phyloP scores from a whole-genome alignment of 1,284 basidiomycete genomes.

The Retiboletus fuscus region DNA sequence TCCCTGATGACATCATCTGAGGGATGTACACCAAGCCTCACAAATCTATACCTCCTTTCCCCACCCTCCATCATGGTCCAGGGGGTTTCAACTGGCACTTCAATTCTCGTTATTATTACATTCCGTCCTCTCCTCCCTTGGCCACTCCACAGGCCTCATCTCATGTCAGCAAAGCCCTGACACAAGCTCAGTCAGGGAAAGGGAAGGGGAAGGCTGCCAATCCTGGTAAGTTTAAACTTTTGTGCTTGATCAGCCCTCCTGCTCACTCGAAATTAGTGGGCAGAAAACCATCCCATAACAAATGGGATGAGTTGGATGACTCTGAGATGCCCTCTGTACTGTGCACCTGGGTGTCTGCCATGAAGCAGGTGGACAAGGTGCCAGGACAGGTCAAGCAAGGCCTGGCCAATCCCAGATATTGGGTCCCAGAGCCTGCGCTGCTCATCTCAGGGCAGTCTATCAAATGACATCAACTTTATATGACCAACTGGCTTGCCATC shows the following conservation, averaged over 20 bases:
- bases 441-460: no score
- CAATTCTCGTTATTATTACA: neutral
- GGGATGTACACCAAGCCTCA: neutral
- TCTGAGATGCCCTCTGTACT: no score
- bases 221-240: neutral
- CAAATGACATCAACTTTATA: no score
- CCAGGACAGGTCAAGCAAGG: neutral
- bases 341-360: neutral
- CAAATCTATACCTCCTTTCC: neutral
- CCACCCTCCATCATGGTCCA: neutral
- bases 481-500: no score
- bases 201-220: no score
- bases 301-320: conserved; percentile 1
- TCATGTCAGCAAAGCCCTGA: no score
- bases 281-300: neutral
- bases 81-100: neutral
- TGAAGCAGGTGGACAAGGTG: neutral
- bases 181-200: no score
- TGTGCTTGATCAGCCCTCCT: no score
- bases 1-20: neutral
- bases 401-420: neutral
- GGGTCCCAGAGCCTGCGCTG: conserved; percentile 1
- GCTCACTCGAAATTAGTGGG: neutral
- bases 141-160: no score
- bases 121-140: neutral